These are phyloP conservation scores for Lycium ferocissimum DNA, from an alignment of 257 asterid genomes.

Conservation along the genomic window DNA sequence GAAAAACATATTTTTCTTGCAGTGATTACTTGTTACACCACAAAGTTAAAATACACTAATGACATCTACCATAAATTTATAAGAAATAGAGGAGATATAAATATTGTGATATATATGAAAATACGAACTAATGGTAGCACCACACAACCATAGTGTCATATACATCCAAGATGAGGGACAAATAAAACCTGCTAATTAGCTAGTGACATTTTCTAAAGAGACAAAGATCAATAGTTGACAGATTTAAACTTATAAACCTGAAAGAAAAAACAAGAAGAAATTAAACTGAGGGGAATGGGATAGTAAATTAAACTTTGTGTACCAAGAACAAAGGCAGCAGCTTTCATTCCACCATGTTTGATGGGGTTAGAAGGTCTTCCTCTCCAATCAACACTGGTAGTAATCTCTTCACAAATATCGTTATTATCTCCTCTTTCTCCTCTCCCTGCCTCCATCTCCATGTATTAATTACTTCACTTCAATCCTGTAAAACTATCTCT, in stretches of 20 bases:
- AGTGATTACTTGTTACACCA: too few relatives aligned
- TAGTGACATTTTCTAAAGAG: neutral
- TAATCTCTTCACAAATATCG: constrained; percentile 36
- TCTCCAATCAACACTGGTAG: constrained; percentile 73
- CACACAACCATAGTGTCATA: neutral
- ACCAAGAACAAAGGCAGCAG: constrained; percentile 89
- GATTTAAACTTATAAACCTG: neutral
- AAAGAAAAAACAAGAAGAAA: too few relatives aligned
- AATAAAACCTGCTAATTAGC: neutral
- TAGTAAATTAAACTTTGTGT: too few relatives aligned
- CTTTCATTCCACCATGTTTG: constrained; percentile 87
- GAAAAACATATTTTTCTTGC: too few relatives aligned
- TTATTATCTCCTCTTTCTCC: constrained; percentile 28
- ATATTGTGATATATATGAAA: too few relatives aligned
- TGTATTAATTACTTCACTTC: neutral
- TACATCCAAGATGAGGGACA: neutral
- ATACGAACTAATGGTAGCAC: neutral
- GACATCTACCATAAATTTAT: too few relatives aligned
- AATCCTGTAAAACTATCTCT: neutral
- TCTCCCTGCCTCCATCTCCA: constrained; percentile 51
- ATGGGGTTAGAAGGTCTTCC: constrained; percentile 74
- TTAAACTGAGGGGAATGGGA: too few relatives aligned
- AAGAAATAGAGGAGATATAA: too few relatives aligned
- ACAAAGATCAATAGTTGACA: neutral
- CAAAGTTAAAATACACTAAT: too few relatives aligned